These are phyloP conservation scores for Phaffia tasmanica DNA, from an alignment of 768 basidiomycete species.

Conservation along the genomic window DNA sequence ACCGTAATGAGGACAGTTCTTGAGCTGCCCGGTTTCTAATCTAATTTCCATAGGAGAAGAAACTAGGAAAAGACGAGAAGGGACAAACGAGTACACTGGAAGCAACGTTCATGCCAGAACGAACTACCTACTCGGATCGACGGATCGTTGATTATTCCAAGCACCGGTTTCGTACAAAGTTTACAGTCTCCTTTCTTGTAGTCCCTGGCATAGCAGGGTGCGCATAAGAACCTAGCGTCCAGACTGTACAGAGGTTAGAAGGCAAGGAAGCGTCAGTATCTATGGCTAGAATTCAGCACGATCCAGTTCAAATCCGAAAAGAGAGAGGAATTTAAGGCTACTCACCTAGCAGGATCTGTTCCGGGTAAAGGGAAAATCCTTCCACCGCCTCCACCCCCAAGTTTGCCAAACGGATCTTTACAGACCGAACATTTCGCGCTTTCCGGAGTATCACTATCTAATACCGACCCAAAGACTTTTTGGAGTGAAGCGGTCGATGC, in stretches of 20 bases:
- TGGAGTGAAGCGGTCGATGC: neutral
- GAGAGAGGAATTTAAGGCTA: neutral
- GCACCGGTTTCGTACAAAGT: neutral
- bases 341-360: slow-evolving; percentile 7
- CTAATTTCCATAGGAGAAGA: too few relatives aligned
- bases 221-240: slow-evolving; percentile 14
- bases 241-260: neutral
- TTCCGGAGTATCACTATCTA: neutral
- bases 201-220: neutral
- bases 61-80: too few relatives aligned
- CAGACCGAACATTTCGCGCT: neutral
- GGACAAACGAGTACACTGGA: slow-evolving; percentile 6
- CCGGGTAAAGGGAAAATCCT: slow-evolving; percentile 5
- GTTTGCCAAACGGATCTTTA: slow-evolving; percentile 5
- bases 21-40: too few relatives aligned
- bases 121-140: neutral
- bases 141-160: slow-evolving; percentile 13
- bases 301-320: too few relatives aligned
- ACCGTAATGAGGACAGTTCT: too few relatives aligned
- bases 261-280: neutral
- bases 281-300: neutral
- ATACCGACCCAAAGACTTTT: slow-evolving; percentile 9
- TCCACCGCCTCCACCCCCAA: neutral
- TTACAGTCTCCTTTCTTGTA: slow-evolving; percentile 14
- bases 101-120: slow-evolving; percentile 14